Evolutionary conservation across 345 rosid genomes (phyloP), one percentile per base, ranked within the genome.

Genomic region (Citrus trifoliata): DNA sequence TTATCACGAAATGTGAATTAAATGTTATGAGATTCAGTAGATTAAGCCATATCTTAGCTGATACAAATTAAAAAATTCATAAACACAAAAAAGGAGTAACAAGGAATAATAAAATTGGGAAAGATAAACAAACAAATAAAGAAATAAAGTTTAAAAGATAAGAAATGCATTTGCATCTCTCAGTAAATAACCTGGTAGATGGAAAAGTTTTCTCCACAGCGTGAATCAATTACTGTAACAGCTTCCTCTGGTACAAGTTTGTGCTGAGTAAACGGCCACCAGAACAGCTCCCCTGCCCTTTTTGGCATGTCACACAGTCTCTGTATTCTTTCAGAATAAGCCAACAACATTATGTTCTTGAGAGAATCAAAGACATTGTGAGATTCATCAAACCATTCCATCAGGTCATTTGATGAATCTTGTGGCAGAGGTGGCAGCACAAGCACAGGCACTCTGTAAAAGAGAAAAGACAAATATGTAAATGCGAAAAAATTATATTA

Each of bases 251-350:
- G 88, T 40, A 96, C 92, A 80, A 89, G 90, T 72, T 83, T 85
- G 85, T 96, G 99, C 85, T 96, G 97, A 86, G 99, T 94, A 84
- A 94, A 94, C 7, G 99, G 98, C 99, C 99, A 93, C 98, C 99
- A 96, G 75, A 96, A 88, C 78, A 87, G 83, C 59, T 94, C 86
- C 53, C 86, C 83, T 51, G 98, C 98, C 78, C 74, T 92, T 88
- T 86, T 94, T 16, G 89, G 82, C 97, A 94, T 93, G 61, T 85
- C 85, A 72, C 83, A 82, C 76, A 96, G 76, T 80, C 89, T 88
- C 25, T 80, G 82, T 48, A 93, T 77, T 82, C 97, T 90, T 83
- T 90, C 88, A 73, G 78, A 82, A 85, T 88, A 85, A 83, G 92
- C 76, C 67, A 88, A 82, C 27, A 86, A 70, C 93, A 96, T 89